Base-by-base conservation (phyloP, 108 stramenopile genomes). In the Seminavis robusta region DNA sequence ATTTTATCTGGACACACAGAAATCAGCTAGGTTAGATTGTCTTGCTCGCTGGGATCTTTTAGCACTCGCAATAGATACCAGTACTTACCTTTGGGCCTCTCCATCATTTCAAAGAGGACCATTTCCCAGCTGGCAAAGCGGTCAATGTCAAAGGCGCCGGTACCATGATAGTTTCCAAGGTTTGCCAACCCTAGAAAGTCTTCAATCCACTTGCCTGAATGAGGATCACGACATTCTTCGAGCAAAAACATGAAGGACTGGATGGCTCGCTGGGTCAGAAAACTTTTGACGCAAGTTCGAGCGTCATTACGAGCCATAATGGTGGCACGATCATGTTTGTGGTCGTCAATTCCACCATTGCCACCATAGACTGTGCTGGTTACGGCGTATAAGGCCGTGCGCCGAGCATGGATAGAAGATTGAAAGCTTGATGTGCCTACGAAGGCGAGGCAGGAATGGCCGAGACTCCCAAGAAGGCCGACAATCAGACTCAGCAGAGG, bases 161-260 rank as follows among this genome's bases (percentile, higher is more conserved):
- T 81, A 19, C 86, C 86, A 61, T 88, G 86, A 61, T 66, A 88
- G 27, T 79, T 62, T 11, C 54, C 25, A 20, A 54, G 56, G 42
- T 61, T 74, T 9, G 28, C 29, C 3, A 47, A 58, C 15, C 30
- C 56, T 1, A 63, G 11, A 49, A 72, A 72, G 28, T 75, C 66
- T 53, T 68, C 66, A 15, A 67, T 59, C 68, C 75, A 76, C 49
- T 75, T 80, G 15, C 67, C 77, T 21, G 67, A 67, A 39, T 85
- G 81, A 1, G 86, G 86, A 72, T 87, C 86, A 43, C 86, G 74
- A 36, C 71, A 69, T 47, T 72, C 65, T 43, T 73, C 79, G 59
- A 76, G 65, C 20, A 87, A 46, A 44, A 64, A 76, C 63, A 83
- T 67, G 48, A 87, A 87, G 53, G 73, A 76, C 56, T 87, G 86